Conservation (phyloP, 345 rosid species). For the Salix koriyanagi region DNA sequence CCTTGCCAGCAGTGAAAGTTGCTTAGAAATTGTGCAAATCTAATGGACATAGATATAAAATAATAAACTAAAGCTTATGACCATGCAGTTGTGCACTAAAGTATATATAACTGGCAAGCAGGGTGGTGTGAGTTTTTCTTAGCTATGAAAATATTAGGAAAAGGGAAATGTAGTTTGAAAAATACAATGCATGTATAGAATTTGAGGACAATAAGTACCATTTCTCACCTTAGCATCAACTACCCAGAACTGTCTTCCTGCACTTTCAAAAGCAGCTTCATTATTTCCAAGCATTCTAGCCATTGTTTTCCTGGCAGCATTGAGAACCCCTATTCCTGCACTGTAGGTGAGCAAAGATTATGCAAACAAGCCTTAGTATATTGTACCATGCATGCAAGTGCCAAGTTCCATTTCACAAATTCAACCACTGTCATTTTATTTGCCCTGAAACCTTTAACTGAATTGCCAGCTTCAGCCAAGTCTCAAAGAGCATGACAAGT, state of each 20-base stretch:
- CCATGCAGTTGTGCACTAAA: not conserved
- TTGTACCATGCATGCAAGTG: not conserved
- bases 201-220: not conserved
- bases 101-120: not conserved
- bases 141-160: not conserved
- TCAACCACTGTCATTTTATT: not conserved
- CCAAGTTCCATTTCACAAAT: not conserved
- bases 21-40: not conserved
- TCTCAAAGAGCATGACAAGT: not conserved
- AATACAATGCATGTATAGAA: not conserved
- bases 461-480: not conserved
- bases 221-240: constrained; percentile 82
- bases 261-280: constrained; percentile 79
- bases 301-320: constrained; percentile 97
- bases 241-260: constrained; percentile 93
- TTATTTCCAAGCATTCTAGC: constrained; percentile 93
- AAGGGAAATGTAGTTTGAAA: not conserved
- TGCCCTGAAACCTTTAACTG: not conserved
- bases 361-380: constrained; percentile 13
- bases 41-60: not conserved
- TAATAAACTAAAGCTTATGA: not conserved
- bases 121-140: not conserved
- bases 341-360: constrained; percentile 43
- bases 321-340: constrained; percentile 96
- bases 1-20: not conserved